Evolutionary conservation across 768 basidiomycete species (phyloP).

Genomic region (Panus rudis): DNA sequence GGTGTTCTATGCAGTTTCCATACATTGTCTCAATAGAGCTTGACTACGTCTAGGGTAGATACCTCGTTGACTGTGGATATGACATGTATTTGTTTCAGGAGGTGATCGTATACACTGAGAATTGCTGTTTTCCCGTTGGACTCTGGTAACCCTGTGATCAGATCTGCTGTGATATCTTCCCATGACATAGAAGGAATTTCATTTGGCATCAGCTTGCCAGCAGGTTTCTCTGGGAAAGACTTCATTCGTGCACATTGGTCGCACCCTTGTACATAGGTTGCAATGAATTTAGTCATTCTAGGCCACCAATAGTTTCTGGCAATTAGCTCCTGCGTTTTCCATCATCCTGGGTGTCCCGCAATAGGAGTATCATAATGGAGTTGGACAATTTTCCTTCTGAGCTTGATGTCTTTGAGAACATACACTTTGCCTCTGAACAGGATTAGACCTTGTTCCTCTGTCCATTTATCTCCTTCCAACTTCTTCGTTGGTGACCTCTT

Average conservation of each 20-base stretch:
- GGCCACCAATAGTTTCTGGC: constrained; percentile 1
- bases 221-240: background rate
- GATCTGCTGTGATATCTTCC: constrained; percentile 1
- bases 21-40: too few relatives aligned
- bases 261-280: constrained; percentile 1
- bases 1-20: too few relatives aligned
- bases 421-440: background rate
- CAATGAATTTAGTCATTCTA: background rate
- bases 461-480: background rate
- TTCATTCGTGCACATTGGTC: background rate
- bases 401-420: background rate
- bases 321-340: background rate
- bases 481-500: background rate
- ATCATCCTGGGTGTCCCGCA: background rate
- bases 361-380: background rate
- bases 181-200: background rate
- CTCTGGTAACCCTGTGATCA: background rate
- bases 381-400: background rate
- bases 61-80: too few relatives aligned
- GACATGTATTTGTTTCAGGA: background rate
- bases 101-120: background rate
- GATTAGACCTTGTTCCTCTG: background rate
- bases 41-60: too few relatives aligned
- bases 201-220: background rate
- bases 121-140: background rate